Evolutionary conservation across 768 basidiomycete genomes (phyloP).

Genomic region (Leccinum fibrillosum): DNA sequence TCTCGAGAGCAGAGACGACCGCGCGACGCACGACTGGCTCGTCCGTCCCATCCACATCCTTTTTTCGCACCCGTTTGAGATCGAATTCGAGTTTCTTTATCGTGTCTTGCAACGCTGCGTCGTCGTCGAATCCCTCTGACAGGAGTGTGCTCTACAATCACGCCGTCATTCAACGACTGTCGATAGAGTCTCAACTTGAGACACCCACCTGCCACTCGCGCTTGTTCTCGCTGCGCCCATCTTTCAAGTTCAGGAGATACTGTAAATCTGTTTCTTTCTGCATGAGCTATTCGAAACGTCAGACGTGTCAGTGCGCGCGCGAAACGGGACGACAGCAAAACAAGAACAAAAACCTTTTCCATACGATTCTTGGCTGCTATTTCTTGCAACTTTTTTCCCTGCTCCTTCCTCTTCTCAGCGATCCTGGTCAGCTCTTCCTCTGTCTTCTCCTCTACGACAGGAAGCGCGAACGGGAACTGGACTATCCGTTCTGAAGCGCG

Average conservation of each 20-base stretch:
- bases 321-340: neutral
- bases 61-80: conserved; percentile 75
- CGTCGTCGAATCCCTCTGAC: conserved; percentile 72
- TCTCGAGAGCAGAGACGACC: neutral
- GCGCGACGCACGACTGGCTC: conserved; percentile 45
- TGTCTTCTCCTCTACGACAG: conserved; percentile 75
- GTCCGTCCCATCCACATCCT: conserved; percentile 73
- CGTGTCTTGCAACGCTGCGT: conserved; percentile 71
- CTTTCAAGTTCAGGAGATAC: conserved; percentile 60
- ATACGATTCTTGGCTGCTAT: conserved; percentile 79
- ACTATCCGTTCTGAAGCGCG: conserved; percentile 67
- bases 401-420: conserved; percentile 79
- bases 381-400: conserved; percentile 87
- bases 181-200: neutral
- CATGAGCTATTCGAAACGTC: conserved; percentile 43
- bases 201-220: conserved; percentile 69
- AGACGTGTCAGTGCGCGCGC: neutral
- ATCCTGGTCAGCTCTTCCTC: conserved; percentile 83
- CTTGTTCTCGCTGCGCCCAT: conserved; percentile 56
- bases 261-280: conserved; percentile 77
- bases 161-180: neutral
- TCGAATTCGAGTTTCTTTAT: conserved; percentile 85
- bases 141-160: conserved; percentile 51
- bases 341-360: conserved; percentile 63
- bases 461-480: conserved; percentile 79